Base-by-base conservation (phyloP, 2,329 filamentous ascomycete species). In the Colletotrichum salicis region DNA sequence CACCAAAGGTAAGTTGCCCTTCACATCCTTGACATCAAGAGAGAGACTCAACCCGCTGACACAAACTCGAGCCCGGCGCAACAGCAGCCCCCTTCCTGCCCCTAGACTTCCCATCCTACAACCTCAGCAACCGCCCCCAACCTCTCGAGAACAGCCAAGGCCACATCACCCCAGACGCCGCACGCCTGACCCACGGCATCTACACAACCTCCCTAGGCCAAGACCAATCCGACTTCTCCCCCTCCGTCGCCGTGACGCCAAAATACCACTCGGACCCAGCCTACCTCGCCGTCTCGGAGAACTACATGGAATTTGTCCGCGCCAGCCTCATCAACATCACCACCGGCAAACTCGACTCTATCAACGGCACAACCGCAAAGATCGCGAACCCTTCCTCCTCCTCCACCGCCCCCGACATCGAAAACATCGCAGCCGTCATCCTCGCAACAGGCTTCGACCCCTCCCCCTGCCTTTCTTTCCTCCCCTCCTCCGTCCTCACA, bases 391-490 rank as follows among this genome's bases (percentile, higher is more conserved):
- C 77, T 1, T 70, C 76, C 12, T 75, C 80, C 3, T 75, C 78
- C 33, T 22, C 59, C 29, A 2, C 41, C 41, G 41, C 41, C 19
- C 7, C 41, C 4, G 10, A 41, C 10, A 79, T 94, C 3, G 78
- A 86, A 0, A 83, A 92, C 61, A 81, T 95, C 35, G 89, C 88
- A 0, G 92, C 91, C 0, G 86, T 96, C 12, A 85, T 97, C 1
- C 86, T 94, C 22, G 93, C 93, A 0, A 96, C 93, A 0, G 94
- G 94, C 1, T 97, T 94, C 77, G 88, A 91, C 5, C 87, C 92
- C 0, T 86, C 88, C 1, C 82, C 87, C 0, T 91, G 91, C 0
- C 80, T 96, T 11, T 86, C 88, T 5, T 94, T 92, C 74, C 84
- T 97, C 0, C 87, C 91, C 0, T 62, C 82, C 0, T 80, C 87